Evolutionary conservation across 495 filamentous ascomycete species (phyloP), one percentile per base, ranked within the genome.

Genomic region (Talaromyces ruber): DNA sequence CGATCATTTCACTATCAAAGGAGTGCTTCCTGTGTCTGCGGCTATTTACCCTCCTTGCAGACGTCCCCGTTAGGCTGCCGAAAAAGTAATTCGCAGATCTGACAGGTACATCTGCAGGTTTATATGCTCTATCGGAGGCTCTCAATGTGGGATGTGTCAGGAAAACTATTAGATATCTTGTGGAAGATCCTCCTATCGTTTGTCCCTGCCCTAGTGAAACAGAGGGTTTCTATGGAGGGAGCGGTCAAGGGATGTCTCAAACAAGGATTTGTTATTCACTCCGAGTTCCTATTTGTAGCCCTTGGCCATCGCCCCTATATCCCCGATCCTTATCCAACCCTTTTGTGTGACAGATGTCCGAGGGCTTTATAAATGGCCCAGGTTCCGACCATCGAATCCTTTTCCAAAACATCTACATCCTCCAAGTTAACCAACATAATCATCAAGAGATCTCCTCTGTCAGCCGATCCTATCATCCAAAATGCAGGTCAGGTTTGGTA

Each of bases 401-500:
- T 21, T 18, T 12, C 24, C n/a, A 53, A 53, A 53, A 51, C 47
- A 21, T 21, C 28, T 53, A 12, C 16, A 53, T 53, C 50, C 21
- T 53, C 50, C 18, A 11, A 18, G 9, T 8, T 21, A 47, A 21
- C 39, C 39, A 12, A 47, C 43, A 22, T 18, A 47, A 18, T n/a
- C 39, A 45, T 16, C 0, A 21, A 47, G 24, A 54, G 28, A 25
- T 7, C 26, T 32, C 9, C 29, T 58, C 55, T 32, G 7, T 47
- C 14, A 1, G 45, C 25, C 53, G 45, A 12, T 14, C 16, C 47
- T 39, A 24, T 29, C 2, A 8, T 21, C 18, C 43, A 60, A 60
- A 1, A 60, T 60, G 59, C 25, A 60, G 26, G 7, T 60, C 59
- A 60, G 32, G 16, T 22, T 60, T 25, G 24, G 43, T 30, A 52